Percentiles rank a stretch among this genome's conserved stretches.
phyloP scores from a whole-genome alignment of 2,329 filamentous ascomycete genomes.

The Ophiostoma australiae region DNA sequence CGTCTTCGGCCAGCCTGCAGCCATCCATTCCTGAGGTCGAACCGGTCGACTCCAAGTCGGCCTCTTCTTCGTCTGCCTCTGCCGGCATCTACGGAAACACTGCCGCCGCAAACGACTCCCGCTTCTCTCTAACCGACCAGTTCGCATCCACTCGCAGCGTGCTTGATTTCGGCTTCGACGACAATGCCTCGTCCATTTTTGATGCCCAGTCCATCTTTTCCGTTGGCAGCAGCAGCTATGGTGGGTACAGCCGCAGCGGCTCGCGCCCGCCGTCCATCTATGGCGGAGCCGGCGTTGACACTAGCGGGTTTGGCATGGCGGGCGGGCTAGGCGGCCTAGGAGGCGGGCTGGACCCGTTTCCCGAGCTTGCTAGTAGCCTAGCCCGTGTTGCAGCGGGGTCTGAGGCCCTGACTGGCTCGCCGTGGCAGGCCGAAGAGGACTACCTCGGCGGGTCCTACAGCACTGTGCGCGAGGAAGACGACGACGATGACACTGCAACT shows the following conservation, averaged over 20 bases:
- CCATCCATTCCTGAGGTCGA: background rate
- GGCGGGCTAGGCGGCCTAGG: constrained; percentile 9
- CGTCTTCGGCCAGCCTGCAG: constrained; percentile 13
- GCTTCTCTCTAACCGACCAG: constrained; percentile 45
- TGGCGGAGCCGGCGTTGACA: constrained; percentile 11
- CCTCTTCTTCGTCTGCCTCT: background rate
- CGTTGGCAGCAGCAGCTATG: constrained; percentile 19
- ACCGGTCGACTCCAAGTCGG: background rate
- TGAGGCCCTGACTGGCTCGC: constrained; percentile 15
- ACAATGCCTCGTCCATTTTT: constrained; percentile 41
- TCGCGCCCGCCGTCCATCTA: constrained; percentile 12
- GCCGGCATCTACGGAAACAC: constrained; percentile 23
- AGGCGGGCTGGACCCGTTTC: constrained; percentile 20
- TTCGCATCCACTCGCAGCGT: constrained; percentile 46
- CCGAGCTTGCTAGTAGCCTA: constrained; percentile 19
- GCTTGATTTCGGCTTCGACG: constrained; percentile 46
- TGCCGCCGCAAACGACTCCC: constrained; percentile 39
- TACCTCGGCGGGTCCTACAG: constrained; percentile 25
- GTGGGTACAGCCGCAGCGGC: constrained; percentile 15
- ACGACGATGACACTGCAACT: constrained; percentile 22
- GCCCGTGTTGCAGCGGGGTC: background rate
- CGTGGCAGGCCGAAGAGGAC: constrained; percentile 23
- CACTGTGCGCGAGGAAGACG: constrained; percentile 25
- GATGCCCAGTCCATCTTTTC: constrained; percentile 31
- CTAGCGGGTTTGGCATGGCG: background rate